Conservation (phyloP, 192 early-diverging fungal genomes). For the Linnemannia schmuckeri region DNA sequence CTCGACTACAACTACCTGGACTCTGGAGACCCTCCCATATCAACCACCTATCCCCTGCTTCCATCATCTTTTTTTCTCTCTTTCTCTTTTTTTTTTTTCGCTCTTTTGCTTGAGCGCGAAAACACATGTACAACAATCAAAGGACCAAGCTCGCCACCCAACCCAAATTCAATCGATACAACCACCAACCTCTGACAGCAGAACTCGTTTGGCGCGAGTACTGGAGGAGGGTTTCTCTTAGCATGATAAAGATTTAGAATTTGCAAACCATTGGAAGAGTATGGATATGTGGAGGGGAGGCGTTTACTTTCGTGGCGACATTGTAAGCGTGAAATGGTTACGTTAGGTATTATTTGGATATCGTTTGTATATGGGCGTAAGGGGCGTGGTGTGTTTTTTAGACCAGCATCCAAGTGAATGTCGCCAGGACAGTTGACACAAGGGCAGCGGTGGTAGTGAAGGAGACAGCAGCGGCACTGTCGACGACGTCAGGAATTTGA, state of each 20-base stretch:
- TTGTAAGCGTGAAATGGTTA: background rate
- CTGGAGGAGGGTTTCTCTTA: background rate
- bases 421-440: background rate
- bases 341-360: background rate
- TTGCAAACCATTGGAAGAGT: background rate
- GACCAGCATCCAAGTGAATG: constrained; percentile 7
- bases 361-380: background rate
- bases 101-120: background rate
- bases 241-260: background rate
- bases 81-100: background rate
- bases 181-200: too few relatives aligned
- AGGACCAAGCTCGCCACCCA: background rate
- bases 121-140: background rate
- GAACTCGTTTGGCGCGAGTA: background rate
- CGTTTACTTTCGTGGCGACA: background rate
- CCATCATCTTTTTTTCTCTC: background rate
- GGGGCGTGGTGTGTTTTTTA: background rate
- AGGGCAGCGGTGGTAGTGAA: background rate
- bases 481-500: background rate
- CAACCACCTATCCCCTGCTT: background rate
- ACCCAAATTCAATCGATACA: background rate
- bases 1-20: background rate
- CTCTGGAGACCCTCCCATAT: background rate
- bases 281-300: background rate
- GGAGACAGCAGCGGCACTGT: background rate